Evolutionary conservation across 2,329 filamentous ascomycete genomes (phyloP).

Genomic region (Colletotrichum sp.): DNA sequence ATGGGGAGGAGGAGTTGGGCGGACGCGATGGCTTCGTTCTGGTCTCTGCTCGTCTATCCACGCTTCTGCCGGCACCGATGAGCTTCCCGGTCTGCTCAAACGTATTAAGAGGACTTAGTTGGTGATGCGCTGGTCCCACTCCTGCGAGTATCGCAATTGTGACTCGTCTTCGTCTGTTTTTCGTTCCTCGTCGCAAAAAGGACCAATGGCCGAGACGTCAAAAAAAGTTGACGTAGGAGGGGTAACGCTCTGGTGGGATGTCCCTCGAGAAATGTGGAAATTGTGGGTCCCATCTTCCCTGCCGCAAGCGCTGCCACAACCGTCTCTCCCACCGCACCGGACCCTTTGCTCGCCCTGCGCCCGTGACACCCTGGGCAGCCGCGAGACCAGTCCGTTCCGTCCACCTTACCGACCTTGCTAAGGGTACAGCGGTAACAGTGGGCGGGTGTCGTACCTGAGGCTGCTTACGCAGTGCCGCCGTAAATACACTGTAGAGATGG

Average conservation of each 20-base stretch:
- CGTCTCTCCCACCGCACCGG: constrained; percentile 12
- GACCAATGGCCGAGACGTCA: background rate
- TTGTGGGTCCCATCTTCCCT: background rate
- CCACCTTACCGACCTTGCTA: background rate
- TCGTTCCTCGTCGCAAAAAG: background rate
- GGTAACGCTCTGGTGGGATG: constrained; percentile 20
- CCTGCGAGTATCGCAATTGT: background rate
- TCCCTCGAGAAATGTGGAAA: background rate
- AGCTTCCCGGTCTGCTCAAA: background rate
- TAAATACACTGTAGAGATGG: background rate
- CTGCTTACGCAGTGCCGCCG: background rate
- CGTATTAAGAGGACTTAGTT: too few relatives aligned
- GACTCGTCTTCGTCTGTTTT: background rate
- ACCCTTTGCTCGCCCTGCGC: constrained; percentile 10
- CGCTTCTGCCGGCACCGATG: background rate
- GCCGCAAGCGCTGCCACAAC: constrained; percentile 14
- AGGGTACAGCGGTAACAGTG: background rate
- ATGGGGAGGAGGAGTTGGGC: background rate
- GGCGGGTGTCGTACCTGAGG: background rate
- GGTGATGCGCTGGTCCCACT: background rate
- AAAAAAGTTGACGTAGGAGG: constrained; percentile 21
- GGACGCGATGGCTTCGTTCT: background rate
- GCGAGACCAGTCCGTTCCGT: background rate
- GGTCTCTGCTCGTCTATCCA: background rate
- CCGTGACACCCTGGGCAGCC: background rate